These are phyloP conservation scores for Aspergillus sp. DNA, from an alignment of 2,329 filamentous ascomycete genomes.

Conservation along the genomic window DNA sequence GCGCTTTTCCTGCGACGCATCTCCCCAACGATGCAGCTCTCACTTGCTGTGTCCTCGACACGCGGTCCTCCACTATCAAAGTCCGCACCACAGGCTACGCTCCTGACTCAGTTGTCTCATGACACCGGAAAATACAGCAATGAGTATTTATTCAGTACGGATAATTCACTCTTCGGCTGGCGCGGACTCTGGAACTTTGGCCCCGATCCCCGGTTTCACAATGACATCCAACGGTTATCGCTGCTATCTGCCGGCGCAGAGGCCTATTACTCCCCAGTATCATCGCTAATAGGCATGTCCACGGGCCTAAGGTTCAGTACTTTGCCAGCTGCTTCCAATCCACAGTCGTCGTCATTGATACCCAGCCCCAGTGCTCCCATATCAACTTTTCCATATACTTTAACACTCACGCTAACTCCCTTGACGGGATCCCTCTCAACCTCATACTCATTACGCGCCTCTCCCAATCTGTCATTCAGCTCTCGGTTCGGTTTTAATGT, in stretches of 20 bases:
- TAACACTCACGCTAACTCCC: slow-evolving; percentile 89
- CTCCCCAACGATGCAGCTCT: slow-evolving; percentile 74
- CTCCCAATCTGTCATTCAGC: slow-evolving; percentile 77
- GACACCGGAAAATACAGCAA: slow-evolving; percentile 84
- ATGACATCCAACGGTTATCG: slow-evolving; percentile 63
- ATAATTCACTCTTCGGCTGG: slow-evolving; percentile 83
- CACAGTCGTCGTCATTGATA: slow-evolving; percentile 23
- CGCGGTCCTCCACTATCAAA: slow-evolving; percentile 42
- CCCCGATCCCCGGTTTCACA: slow-evolving; percentile 51
- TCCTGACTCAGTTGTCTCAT: slow-evolving; percentile 56
- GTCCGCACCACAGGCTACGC: slow-evolving; percentile 45
- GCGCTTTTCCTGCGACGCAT: slow-evolving; percentile 79
- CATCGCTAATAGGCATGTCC: slow-evolving; percentile 90
- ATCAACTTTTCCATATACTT: slow-evolving; percentile 85
- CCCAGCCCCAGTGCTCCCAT: slow-evolving; percentile 34
- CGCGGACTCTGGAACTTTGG: slow-evolving; percentile 95
- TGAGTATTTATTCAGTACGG: slow-evolving; percentile 88
- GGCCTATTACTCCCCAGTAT: slow-evolving; percentile 91
- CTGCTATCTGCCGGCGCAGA: slow-evolving; percentile 90
- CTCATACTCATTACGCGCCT: slow-evolving; percentile 87
- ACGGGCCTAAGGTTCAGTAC: slow-evolving; percentile 88
- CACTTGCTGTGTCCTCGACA: slow-evolving; percentile 60
- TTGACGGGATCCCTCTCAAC: slow-evolving; percentile 91
- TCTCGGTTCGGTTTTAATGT: slow-evolving; percentile 96
- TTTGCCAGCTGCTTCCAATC: slow-evolving; percentile 57